Evolutionary conservation across 495 filamentous ascomycete genomes (phyloP).

Genomic region (Neurospora africana): DNA sequence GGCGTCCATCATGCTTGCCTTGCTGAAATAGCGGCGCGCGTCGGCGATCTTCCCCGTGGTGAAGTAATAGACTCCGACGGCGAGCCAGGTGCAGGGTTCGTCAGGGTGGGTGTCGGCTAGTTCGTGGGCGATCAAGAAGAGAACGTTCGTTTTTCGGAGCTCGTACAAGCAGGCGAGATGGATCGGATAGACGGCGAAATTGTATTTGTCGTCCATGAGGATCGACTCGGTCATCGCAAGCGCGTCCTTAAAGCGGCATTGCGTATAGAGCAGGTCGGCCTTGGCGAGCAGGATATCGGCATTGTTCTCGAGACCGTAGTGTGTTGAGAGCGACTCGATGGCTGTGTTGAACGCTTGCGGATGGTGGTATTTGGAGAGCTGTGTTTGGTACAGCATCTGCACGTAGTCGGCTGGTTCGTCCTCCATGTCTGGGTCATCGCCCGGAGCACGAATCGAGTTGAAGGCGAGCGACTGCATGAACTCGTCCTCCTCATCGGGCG

Average conservation of each 20-base stretch:
- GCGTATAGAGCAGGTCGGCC: slow-evolving; percentile 86
- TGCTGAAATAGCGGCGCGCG: slow-evolving; percentile 89
- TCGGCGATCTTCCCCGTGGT: slow-evolving; percentile 82
- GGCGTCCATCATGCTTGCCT: slow-evolving; percentile 92
- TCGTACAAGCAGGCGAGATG: slow-evolving; percentile 91
- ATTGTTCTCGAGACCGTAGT: slow-evolving; percentile 82
- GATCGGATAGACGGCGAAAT: slow-evolving; percentile 78
- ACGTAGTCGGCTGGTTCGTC: slow-evolving; percentile 88
- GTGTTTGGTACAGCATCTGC: slow-evolving; percentile 93
- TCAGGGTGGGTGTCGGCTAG: slow-evolving; percentile 87
- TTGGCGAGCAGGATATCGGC: slow-evolving; percentile 87
- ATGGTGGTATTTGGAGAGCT: slow-evolving; percentile 91
- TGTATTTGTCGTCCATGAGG: slow-evolving; percentile 71
- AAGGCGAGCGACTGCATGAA: slow-evolving; percentile 91
- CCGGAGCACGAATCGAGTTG: slow-evolving; percentile 54
- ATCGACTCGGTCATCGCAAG: slow-evolving; percentile 74
- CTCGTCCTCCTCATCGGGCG: slow-evolving; percentile 90
- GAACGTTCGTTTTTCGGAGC: slow-evolving; percentile 69
- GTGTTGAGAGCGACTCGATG: slow-evolving; percentile 79
- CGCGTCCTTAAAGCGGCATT: slow-evolving; percentile 85
- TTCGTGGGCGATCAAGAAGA: slow-evolving; percentile 91
- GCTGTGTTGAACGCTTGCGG: slow-evolving; percentile 74
- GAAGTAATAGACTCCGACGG: slow-evolving; percentile 92
- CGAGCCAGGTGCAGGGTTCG: slow-evolving; percentile 82
- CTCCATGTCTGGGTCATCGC: slow-evolving; percentile 44